phyloP scores from a whole-genome alignment of 768 basidiomycete genomes.

The Hericium alpestre region DNA sequence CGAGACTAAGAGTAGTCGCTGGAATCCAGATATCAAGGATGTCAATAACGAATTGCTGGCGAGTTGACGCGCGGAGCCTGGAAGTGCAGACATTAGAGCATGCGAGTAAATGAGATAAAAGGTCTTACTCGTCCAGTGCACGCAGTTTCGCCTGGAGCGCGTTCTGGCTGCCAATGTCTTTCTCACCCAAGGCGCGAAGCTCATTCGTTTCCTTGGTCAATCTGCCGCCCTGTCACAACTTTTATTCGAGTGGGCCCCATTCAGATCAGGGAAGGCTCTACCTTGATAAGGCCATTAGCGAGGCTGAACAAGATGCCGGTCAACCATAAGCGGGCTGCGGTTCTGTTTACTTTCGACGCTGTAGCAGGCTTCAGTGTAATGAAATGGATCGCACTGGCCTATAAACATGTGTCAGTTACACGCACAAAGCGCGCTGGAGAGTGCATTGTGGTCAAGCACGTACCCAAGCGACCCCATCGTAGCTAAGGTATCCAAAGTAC shows the following conservation, averaged over 20 bases:
- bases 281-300: constrained; percentile 59
- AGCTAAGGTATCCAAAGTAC: constrained; percentile 80
- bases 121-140: constrained; percentile 41
- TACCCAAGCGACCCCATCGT: constrained; percentile 85
- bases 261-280: constrained; percentile 14
- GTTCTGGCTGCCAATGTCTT: constrained; percentile 54
- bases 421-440: background rate
- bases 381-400: constrained; percentile 64
- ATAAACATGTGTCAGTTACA: background rate
- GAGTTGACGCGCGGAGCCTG: constrained; percentile 55
- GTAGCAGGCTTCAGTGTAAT: constrained; percentile 50
- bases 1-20: constrained; percentile 66
- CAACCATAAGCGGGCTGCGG: constrained; percentile 80
- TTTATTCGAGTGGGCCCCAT: background rate
- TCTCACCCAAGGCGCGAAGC: constrained; percentile 48
- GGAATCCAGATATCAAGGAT: constrained; percentile 85
- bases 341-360: constrained; percentile 46
- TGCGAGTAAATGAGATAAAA: background rate
- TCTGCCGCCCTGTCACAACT: constrained; percentile 38
- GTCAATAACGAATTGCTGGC: constrained; percentile 79
- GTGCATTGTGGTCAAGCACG: constrained; percentile 15
- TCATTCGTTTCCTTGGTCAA: constrained; percentile 50
- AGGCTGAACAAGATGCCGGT: constrained; percentile 78
- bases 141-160: constrained; percentile 57
- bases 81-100: constrained; percentile 3